Base-by-base conservation (phyloP, 2,329 filamentous ascomycete genomes). In the Monascus ruber region DNA sequence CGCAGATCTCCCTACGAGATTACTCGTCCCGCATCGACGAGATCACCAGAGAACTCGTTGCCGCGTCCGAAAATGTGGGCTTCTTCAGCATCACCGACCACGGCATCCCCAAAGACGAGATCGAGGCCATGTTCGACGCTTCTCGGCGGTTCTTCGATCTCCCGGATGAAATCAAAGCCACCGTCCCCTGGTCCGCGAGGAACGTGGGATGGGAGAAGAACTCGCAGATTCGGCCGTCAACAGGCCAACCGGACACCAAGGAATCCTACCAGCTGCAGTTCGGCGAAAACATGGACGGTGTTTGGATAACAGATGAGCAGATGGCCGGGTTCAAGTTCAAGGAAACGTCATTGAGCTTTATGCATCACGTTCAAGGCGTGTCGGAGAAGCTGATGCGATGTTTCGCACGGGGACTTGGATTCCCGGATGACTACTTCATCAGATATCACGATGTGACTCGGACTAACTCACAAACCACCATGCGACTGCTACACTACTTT, bases 201-300 rank as follows among this genome's bases (percentile, higher is more conserved):
- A 79, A 80, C 46, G 70, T 72, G 1, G 76, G 76, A 5, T 79
- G 76, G 74, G 76, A 79, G 60, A 73, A 73, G 53, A 69, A 66
- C 44, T 63, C 69, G 5, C 76, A 79, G 48, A 59, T 79, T 33
- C 68, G 76, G 8, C 75, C 75, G 1, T 77, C 72, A 3, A 80
- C 76, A 0, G 76, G 76, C 7, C 61, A 64, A 1, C 64, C 71
- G 1, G 76, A 81, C 54, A 68, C 65, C 36, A 80, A 79, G 48
- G 76, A 80, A 54, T 75, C 70, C 7, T 77, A 79, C 50, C 76
- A 79, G 53, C 61, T 80, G 55, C 76, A 80, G 50, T 78, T 76
- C 44, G 73, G 76, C n/a, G 60, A 62, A 36, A 68, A 66, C 41
- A 72, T 75, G 67, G 54, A 66, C 8, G 66, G 63, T 34, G 58